phyloP scores from a whole-genome alignment of 2,329 filamentous ascomycete species.

The Cladosporium halotolerans region DNA sequence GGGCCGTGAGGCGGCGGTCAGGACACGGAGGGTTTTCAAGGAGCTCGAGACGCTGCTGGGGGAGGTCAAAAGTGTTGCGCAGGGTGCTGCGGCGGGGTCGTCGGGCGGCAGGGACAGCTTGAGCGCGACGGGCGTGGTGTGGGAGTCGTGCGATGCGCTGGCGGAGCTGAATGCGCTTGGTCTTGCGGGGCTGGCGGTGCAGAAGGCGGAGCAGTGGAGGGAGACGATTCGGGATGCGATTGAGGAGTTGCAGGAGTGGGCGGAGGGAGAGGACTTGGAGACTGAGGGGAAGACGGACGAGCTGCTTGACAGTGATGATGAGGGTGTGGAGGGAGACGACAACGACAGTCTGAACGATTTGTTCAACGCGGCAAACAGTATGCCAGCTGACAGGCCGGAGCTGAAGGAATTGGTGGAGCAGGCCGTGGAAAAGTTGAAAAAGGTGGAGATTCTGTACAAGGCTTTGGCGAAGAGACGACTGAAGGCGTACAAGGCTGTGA shows the following conservation, averaged over 20 bases:
- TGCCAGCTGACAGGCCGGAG: slow-evolving; percentile 59
- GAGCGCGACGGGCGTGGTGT: slow-evolving; percentile 68
- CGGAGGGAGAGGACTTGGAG: slow-evolving; percentile 53
- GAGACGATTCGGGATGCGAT: slow-evolving; percentile 76
- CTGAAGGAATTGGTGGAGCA: slow-evolving; percentile 61
- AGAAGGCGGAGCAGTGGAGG: slow-evolving; percentile 66
- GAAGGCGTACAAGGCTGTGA: slow-evolving; percentile 34
- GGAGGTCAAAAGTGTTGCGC: slow-evolving; percentile 54
- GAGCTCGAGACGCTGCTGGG: slow-evolving; percentile 58
- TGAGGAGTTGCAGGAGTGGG: slow-evolving; percentile 83
- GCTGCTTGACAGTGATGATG: slow-evolving; percentile 34
- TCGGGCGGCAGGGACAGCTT: slow-evolving; percentile 45
- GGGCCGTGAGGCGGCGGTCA: slow-evolving; percentile 55
- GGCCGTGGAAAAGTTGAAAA: slow-evolving; percentile 58
- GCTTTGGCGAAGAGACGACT: slow-evolving; percentile 65
- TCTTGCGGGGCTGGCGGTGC: slow-evolving; percentile 62
- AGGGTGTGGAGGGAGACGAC: slow-evolving; percentile 32
- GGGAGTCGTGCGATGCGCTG: slow-evolving; percentile 75
- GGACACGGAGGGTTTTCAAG: slow-evolving; percentile 54
- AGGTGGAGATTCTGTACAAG: slow-evolving; percentile 62
- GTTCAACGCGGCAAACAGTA: slow-evolving; percentile 56
- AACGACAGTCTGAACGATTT: slow-evolving; percentile 60
- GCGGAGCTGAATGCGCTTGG: slow-evolving; percentile 59
- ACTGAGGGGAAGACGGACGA: slow-evolving; percentile 30
- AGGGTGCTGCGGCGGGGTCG: slow-evolving; percentile 33